Evolutionary conservation across 2,329 filamentous ascomycete species (phyloP).

Genomic region (Gremmenia infestans): DNA sequence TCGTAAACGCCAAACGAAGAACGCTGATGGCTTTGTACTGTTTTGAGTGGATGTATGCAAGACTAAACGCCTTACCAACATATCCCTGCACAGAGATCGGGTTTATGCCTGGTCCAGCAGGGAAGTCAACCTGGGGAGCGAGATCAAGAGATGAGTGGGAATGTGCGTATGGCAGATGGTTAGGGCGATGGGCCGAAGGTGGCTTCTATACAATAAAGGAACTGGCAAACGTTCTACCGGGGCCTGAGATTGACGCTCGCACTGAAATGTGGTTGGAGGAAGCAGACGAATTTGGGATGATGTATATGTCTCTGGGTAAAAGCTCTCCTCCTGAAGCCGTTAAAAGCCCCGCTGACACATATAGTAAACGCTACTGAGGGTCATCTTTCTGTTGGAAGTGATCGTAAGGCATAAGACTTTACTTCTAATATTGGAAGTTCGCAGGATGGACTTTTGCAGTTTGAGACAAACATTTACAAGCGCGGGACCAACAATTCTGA

Average conservation of each 20-base stretch:
- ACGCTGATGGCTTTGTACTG: slow-evolving; percentile 34
- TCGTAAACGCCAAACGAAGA: slow-evolving; percentile 53
- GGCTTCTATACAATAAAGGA: slow-evolving; percentile 30
- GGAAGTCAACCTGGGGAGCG: slow-evolving; percentile 37
- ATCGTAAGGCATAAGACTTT: neutral
- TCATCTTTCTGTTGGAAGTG: neutral
- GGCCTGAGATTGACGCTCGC: slow-evolving; percentile 29
- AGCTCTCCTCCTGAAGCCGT: neutral
- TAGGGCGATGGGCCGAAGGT: slow-evolving; percentile 32
- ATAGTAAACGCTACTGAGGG: neutral
- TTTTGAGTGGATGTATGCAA: slow-evolving; percentile 37
- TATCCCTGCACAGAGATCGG: slow-evolving; percentile 35
- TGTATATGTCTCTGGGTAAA: slow-evolving; percentile 36
- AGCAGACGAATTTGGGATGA: slow-evolving; percentile 37
- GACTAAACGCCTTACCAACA: slow-evolving; percentile 31
- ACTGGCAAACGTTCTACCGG: slow-evolving; percentile 29
- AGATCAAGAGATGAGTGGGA: slow-evolving; percentile 32
- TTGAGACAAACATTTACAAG: no score
- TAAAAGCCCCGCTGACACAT: neutral
- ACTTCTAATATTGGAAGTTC: no score
- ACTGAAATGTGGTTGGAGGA: slow-evolving; percentile 39
- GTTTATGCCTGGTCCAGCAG: slow-evolving; percentile 36
- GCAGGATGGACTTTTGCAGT: no score
- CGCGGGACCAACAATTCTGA: no score
- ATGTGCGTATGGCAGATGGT: slow-evolving; percentile 31